A percentile compares a stretch with the other conserved stretches of the same genome.
Evolutionary conservation across 2,329 filamentous ascomycete species (phyloP).

Genomic region (Fusarium metavorans): DNA sequence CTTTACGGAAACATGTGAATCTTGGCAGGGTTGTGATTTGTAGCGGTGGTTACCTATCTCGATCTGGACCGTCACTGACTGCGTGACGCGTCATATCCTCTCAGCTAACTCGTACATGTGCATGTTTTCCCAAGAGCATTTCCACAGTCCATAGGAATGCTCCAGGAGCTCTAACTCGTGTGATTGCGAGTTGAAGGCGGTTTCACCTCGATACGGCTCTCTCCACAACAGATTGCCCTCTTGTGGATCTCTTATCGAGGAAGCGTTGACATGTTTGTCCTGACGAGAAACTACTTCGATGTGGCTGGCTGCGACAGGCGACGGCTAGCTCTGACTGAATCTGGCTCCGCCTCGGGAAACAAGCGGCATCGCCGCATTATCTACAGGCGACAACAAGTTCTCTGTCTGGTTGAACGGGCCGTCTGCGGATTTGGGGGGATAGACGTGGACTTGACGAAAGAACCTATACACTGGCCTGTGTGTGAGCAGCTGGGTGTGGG

Average conservation of each 20-base stretch:
- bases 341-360: not conserved
- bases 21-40: not conserved
- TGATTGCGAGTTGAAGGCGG: not conserved
- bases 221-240: not conserved
- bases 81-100: not conserved
- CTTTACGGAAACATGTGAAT: not conserved
- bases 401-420: not conserved
- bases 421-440: not conserved
- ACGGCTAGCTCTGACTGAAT: not conserved
- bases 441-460: not conserved
- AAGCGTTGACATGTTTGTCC: not conserved
- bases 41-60: not conserved
- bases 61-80: not conserved
- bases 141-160: no score
- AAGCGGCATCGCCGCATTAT: not conserved
- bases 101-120: not conserved
- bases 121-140: no score
- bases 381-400: not conserved
- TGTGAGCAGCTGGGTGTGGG: not conserved
- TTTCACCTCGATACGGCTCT: not conserved
- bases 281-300: not conserved
- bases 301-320: not conserved
- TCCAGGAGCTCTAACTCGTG: not conserved
- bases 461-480: not conserved
- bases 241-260: not conserved